Evolutionary conservation across 2,329 filamentous ascomycete species (phyloP), one percentile per base, ranked within the genome.

Genomic region (Coleophoma eucalyptorum): DNA sequence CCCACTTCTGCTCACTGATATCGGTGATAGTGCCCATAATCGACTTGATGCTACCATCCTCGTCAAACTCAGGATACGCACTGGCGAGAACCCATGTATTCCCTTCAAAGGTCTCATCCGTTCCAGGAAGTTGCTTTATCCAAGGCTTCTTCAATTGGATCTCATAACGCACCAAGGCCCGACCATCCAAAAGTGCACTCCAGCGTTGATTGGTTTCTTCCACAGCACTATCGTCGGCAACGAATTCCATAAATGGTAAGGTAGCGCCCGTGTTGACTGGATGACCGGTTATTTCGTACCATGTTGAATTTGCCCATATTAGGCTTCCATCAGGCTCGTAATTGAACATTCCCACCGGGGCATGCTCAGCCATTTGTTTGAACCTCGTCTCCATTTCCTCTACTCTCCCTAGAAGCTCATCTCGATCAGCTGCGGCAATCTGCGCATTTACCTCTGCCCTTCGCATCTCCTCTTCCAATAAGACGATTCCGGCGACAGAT

Each of bases 1-100:
- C 89, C 75, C 85, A 85, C 65, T 94, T 95, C 65, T 93, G 88
- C 47, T 87, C 81, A 16, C 86, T 90, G 55, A 94, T 94, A 61
- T 95, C 88, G 21, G 42, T 44, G 20, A 44, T 44, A 15, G 42
- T 44, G 11, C 42, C 42, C 42, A 44, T 44, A n/a, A 44, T 44
- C 16, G 42, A 44, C 20, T 44, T 44, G 21, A 44, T 32, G 19
- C 20, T 13, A 31, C 42, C 42, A 26, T 31, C 42, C 10, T 44
- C 42, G 16, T 44, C 26, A 12, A 31, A 31, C n/a, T 44, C 42
- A 1, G 42, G 26, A 44, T 44, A 44, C 11, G 42, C 42, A 26
- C 19, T 26, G 20, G 42, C 42, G 11, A 44, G 16, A 44, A 44
- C 42, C 42, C 42, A 44, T 16, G 42, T 44, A 16, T 20, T 32